A percentile compares a stretch with the other conserved stretches of the same genome.
These are phyloP conservation scores for Nemania abortiva DNA, from an alignment of 2,329 filamentous ascomycete species.

Conservation along the genomic window DNA sequence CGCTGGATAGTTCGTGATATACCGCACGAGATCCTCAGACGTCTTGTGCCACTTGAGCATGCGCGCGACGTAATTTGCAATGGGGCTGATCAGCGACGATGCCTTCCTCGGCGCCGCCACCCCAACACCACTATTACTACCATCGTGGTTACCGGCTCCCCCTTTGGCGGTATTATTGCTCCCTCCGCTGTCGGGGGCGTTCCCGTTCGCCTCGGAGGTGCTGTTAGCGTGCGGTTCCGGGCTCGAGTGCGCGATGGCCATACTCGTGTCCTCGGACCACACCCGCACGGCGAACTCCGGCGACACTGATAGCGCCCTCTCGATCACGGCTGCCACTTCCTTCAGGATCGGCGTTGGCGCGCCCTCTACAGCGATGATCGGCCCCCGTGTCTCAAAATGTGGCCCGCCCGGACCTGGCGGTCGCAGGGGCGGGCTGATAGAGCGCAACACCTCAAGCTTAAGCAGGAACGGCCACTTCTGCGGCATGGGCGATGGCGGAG, in stretches of 20 bases:
- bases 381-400: constrained; percentile 69
- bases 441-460: constrained; percentile 81
- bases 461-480: constrained; percentile 73
- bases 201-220: constrained; percentile 1
- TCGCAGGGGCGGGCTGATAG: constrained; percentile 77
- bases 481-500: constrained; percentile 29
- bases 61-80: constrained; percentile 73
- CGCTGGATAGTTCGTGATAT: constrained; percentile 55
- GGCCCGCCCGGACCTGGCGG: constrained; percentile 51
- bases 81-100: constrained; percentile 53
- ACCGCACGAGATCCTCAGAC: constrained; percentile 74
- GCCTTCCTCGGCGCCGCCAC: constrained; percentile 17
- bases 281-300: constrained; percentile 60
- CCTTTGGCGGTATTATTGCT: constrained; percentile 3
- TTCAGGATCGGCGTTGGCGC: constrained; percentile 64
- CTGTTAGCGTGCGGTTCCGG: constrained; percentile 33
- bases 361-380: constrained; percentile 87
- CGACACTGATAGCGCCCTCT: constrained; percentile 67
- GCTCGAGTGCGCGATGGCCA: constrained; percentile 38
- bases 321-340: constrained; percentile 73
- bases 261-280: constrained; percentile 57
- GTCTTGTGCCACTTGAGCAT: constrained; percentile 81
- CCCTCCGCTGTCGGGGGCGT: background rate
- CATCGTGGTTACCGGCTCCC: constrained; percentile 7
- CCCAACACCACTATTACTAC: background rate